These are phyloP conservation scores for Kuraishia hungarica DNA, from an alignment of 805 yeast genomes.

Conservation along the genomic window DNA sequence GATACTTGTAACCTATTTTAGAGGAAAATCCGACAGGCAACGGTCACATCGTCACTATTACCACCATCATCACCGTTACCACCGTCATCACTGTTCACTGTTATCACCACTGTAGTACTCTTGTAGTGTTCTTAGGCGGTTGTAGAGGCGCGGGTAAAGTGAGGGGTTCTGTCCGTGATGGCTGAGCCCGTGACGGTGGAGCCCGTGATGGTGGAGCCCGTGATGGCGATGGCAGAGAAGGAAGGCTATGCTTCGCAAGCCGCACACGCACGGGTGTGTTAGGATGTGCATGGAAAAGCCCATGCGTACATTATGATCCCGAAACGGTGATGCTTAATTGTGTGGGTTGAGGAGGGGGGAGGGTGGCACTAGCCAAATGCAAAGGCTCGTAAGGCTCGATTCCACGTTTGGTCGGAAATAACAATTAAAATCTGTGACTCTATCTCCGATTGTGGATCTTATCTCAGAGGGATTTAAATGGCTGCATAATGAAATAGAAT, in stretches of 20 bases:
- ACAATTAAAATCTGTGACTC: not conserved
- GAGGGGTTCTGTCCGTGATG: too few relatives aligned
- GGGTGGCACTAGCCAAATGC: not conserved
- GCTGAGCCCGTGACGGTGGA: too few relatives aligned
- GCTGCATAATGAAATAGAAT: not conserved
- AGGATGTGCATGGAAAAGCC: not conserved
- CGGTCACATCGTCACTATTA: too few relatives aligned
- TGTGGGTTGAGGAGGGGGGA: not conserved
- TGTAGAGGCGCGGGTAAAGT: too few relatives aligned
- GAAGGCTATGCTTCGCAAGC: not conserved
- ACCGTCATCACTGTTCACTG: not conserved
- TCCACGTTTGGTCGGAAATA: not conserved
- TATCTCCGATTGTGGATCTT: not conserved
- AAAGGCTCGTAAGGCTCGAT: not conserved
- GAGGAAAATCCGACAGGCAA: not conserved
- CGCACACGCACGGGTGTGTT: not conserved
- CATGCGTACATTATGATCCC: not conserved
- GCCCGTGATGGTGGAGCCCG: not conserved
- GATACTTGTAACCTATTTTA: not conserved
- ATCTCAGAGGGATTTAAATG: not conserved
- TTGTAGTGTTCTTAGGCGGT: too few relatives aligned
- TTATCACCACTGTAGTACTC: too few relatives aligned
- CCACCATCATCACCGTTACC: not conserved
- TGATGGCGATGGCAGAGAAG: not conserved
- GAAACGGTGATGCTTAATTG: not conserved